Evolutionary conservation across 441 rosid genomes (phyloP).

Genomic region (Populus tomentosa): DNA sequence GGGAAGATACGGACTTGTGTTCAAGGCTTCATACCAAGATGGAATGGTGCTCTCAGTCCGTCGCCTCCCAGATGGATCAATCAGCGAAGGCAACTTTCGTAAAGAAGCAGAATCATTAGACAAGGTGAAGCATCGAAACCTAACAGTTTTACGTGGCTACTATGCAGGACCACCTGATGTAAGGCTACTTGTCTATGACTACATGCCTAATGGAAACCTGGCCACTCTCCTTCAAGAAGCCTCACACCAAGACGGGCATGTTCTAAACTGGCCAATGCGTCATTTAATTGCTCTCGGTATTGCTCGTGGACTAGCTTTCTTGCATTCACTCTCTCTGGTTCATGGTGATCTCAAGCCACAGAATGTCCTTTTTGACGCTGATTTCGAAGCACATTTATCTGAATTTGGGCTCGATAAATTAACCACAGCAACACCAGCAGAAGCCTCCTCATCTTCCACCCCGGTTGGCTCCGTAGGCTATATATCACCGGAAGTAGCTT

Average conservation of each 20-base stretch:
- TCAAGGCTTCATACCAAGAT: conserved; percentile 79
- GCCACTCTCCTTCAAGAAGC: conserved; percentile 96
- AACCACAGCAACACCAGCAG: conserved; percentile 48
- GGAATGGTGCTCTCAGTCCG: conserved; percentile 94
- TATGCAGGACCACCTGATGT: conserved; percentile 77
- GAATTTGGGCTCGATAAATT: conserved; percentile 79
- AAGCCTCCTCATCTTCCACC: conserved; percentile 63
- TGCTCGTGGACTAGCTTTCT: conserved; percentile 83
- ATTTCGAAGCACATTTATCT: conserved; percentile 69
- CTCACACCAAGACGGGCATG: conserved; percentile 96
- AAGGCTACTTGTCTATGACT: conserved; percentile 82
- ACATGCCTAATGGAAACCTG: conserved; percentile 97
- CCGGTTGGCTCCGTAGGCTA: conserved; percentile 76
- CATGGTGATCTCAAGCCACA: conserved; percentile 89
- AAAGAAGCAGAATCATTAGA: conserved; percentile 90
- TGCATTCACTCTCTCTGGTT: conserved; percentile 77
- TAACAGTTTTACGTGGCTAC: conserved; percentile 90
- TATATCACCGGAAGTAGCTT: conserved; percentile 71
- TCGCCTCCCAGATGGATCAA: conserved; percentile 63
- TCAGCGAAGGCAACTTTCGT: conserved; percentile 65
- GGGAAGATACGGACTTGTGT: conserved; percentile 70
- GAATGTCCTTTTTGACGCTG: conserved; percentile 74
- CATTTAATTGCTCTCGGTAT: conserved; percentile 91
- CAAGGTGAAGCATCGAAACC: conserved; percentile 77
- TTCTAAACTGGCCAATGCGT: conserved; percentile 99